Evolutionary conservation across 108 stramenopile genomes (phyloP), one percentile per base, ranked within the genome.

Genomic region (Pseudonitzschia delicatissima): DNA sequence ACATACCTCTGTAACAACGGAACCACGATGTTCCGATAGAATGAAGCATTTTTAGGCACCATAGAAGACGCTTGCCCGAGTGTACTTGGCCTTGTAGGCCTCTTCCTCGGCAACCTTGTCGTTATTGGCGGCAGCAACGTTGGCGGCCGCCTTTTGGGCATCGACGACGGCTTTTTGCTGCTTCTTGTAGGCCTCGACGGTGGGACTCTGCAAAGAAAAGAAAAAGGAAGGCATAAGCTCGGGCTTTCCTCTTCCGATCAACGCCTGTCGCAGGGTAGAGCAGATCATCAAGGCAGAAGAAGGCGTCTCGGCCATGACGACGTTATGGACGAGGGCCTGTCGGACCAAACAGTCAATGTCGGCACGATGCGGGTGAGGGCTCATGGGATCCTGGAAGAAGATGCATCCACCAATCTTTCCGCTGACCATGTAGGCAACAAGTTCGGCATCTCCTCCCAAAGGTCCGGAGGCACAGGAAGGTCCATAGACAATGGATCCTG

Each of bases 311-410:
- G 61, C 62, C n/a, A 74, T 49, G 20, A 74, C 36, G 26, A 68
- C 35, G 53, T 74, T 74, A 23, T 55, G 58, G 42, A 68, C 68
- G 42, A 69, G 62, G 1, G 44, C 35, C 40, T 64, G 44, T 11
- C 74, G 68, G 21, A 74, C 62, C 62, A 74, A 62, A 5, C 62
- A 74, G 18, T 74, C 74, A n/a, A 74, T 74, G 59, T 74, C 74
- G 25, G 74, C 68, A 57, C 62, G 51, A 33, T 74, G 74, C 1
- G 74, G 74, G 64, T 74, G 74, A 29, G 74, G 39, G n/a, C 52
- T 55, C 31, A 74, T 59, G 21, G 74, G 74, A 64, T 74, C 74
- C 8, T 69, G 26, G 37, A 74, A 74, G 74, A 74, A 74, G 40
- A 74, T 62, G 27, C 62, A 18, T 0, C 62, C 74, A 39, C 74